A percentile compares a stretch with the other conserved stretches of the same genome.
phyloP scores from a whole-genome alignment of 345 rosid genomes.

The Firmiana major region DNA sequence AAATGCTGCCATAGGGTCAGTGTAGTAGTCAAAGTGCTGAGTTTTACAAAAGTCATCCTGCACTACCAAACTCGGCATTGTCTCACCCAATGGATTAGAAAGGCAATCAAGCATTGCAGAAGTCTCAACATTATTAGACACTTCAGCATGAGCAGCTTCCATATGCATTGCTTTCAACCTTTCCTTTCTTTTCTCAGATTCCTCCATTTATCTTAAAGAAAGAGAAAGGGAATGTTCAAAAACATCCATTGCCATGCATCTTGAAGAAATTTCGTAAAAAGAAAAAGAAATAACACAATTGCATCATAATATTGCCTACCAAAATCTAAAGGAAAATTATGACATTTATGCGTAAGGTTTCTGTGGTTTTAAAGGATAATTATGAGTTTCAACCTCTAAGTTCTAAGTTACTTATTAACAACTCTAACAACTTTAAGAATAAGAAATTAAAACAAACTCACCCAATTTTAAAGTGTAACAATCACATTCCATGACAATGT shows the following conservation, averaged over 20 bases:
- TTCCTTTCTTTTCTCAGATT: constrained; percentile 70
- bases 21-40: constrained; percentile 70
- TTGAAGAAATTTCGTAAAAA: not conserved
- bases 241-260: not conserved
- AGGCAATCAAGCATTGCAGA: constrained; percentile 45
- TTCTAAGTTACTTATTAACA: not conserved
- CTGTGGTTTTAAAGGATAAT: not conserved
- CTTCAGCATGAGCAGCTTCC: constrained; percentile 55
- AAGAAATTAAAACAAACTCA: not conserved
- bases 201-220: constrained; percentile 49
- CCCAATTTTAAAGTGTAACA: no score
- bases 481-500: no score
- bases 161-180: constrained; percentile 69
- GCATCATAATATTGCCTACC: not conserved
- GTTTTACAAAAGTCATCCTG: constrained; percentile 29
- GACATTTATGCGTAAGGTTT: not conserved
- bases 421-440: not conserved
- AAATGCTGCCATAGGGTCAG: constrained; percentile 77
- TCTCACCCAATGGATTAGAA: constrained; percentile 60
- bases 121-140: constrained; percentile 26
- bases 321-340: not conserved
- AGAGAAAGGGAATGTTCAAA: not conserved
- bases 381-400: not conserved
- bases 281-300: not conserved
- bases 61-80: constrained; percentile 21